These are phyloP conservation scores for Aspergillus arachidicola DNA, from an alignment of 2,329 filamentous ascomycete species.

Conservation along the genomic window DNA sequence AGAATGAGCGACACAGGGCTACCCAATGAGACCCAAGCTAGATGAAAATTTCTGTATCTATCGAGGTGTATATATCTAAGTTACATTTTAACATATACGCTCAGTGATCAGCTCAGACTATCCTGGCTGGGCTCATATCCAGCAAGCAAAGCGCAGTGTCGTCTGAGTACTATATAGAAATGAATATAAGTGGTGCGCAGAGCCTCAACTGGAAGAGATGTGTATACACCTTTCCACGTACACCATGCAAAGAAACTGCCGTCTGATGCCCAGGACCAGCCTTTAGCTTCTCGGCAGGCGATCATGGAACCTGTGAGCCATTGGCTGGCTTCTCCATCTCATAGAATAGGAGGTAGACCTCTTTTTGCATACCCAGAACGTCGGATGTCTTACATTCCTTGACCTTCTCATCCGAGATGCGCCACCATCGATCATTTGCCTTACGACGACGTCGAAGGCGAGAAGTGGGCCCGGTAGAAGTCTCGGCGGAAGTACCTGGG, in stretches of 20 bases:
- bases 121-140: background rate
- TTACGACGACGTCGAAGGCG: conserved; percentile 62
- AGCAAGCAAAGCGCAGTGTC: background rate
- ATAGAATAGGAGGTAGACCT: conserved; percentile 96
- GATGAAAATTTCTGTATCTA: background rate
- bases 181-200: background rate
- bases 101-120: background rate
- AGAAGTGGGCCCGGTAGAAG: conserved; percentile 25
- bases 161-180: background rate
- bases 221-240: background rate
- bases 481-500: conserved; percentile 28
- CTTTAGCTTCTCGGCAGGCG: background rate
- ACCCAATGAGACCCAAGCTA: background rate
- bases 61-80: background rate
- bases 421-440: conserved; percentile 83
- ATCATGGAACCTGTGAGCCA: background rate
- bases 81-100: background rate
- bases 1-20: background rate
- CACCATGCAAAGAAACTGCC: background rate
- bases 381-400: conserved; percentile 92
- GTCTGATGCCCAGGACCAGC: background rate
- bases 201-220: background rate
- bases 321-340: conserved; percentile 66
- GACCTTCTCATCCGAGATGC: conserved; percentile 95
- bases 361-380: conserved; percentile 88